Conservation (phyloP, 257 asterid species). For the Fraxinus excelsior region DNA sequence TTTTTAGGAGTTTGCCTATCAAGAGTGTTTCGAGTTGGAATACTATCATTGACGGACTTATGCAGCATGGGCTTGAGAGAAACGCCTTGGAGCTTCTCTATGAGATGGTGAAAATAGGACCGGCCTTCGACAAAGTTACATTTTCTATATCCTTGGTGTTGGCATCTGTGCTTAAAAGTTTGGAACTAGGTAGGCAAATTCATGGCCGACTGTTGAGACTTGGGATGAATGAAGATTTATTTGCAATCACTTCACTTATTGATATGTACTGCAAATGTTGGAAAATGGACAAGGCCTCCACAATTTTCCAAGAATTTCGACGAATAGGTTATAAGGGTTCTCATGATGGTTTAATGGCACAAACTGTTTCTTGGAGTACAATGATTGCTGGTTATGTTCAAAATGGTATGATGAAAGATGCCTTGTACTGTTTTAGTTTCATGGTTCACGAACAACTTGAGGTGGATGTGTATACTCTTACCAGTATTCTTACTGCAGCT, state of each 20-base stretch:
- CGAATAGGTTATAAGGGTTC: slow-evolving; percentile 24
- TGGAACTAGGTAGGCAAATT: slow-evolving; percentile 66
- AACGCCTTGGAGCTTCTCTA: slow-evolving; percentile 51
- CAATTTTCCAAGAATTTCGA: slow-evolving; percentile 41
- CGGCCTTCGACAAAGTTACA: slow-evolving; percentile 46
- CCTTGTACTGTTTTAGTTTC: slow-evolving; percentile 47
- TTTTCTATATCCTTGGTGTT: slow-evolving; percentile 62
- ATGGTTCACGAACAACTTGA: slow-evolving; percentile 47
- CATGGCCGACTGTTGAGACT: slow-evolving; percentile 56
- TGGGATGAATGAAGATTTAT: slow-evolving; percentile 49
- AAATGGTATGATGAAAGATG: slow-evolving; percentile 54
- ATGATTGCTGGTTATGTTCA: slow-evolving; percentile 66
- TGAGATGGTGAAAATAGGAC: slow-evolving; percentile 52
- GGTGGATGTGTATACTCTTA: slow-evolving; percentile 55
- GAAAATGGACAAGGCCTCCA: slow-evolving; percentile 58
- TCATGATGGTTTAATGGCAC: slow-evolving; percentile 39
- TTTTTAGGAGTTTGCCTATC: slow-evolving; percentile 54
- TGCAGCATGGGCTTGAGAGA: slow-evolving; percentile 45
- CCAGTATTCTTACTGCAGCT: slow-evolving; percentile 54
- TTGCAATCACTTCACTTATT: slow-evolving; percentile 55
- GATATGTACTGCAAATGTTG: slow-evolving; percentile 80
- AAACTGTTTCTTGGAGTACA: slow-evolving; percentile 56
- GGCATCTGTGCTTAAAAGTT: slow-evolving; percentile 47
- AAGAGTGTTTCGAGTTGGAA: slow-evolving; percentile 79
- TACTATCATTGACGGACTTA: slow-evolving; percentile 63